Base-by-base conservation (phyloP, 257 asterid genomes). In the Craterostigma plantagineum region DNA sequence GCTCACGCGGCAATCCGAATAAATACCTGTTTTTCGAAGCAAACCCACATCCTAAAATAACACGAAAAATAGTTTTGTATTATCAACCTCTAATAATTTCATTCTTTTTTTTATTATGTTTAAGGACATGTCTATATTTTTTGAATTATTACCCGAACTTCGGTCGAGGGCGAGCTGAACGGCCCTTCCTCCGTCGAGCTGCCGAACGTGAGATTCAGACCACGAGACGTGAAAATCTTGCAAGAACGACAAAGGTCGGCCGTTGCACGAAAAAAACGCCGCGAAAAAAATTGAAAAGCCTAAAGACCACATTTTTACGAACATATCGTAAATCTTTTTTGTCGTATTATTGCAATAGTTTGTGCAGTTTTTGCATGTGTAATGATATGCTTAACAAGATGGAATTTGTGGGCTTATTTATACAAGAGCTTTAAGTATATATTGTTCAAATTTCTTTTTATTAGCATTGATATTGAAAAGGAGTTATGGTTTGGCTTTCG, bases 91-190 rank as follows among this genome's bases (percentile, higher is more conserved):
- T 11, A 47, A 16, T 4, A 9, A 41, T 18, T 10, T 12, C 7
- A 1, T 13, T 10, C 8, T n/a, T 43, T 23, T 11, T 27, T 34
- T 35, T n/a, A n/a, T n/a, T n/a, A n/a, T n/a, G 30, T 23, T 23
- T 23, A 23, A 23, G 4, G 30, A 23, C 2, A 23, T n/a, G n/a
- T n/a, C n/a, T n/a, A n/a, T n/a, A n/a, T n/a, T n/a, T n/a, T 18
- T 0, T 18, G 1, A 8, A 27, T n/a, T n/a, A 11, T 9, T 51
- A 63, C 92, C 92, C 48, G 92, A 78, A 43, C 46, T 75, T 41
- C 42, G 86, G 42, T 78, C 92, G 11, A 78, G 79, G 46, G 60
- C 34, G 14, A 78, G 92, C 51, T 75, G 92, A 56, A 78, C 56
- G 41, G 75, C 74, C 12, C 50, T 52, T 35, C 92, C 92, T 0